Evolutionary conservation across 108 stramenopile species (phyloP).

Genomic region (Nitzschia palea): DNA sequence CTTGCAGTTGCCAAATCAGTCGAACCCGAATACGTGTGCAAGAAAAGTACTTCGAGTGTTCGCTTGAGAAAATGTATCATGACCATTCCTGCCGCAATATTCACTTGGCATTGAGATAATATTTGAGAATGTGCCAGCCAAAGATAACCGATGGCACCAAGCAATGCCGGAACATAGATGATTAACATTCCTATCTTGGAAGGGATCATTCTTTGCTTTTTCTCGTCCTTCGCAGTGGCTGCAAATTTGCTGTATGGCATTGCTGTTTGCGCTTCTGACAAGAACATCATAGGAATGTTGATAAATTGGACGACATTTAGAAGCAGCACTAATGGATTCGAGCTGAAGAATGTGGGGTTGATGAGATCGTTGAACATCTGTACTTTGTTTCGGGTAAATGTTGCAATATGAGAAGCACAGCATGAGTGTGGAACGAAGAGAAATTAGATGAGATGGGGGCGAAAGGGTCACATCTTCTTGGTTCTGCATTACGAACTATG

Average conservation of each 20-base stretch:
- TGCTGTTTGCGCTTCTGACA: conserved; percentile 6
- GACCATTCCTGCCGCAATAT: conserved; percentile 34
- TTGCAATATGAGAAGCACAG: no score
- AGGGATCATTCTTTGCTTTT: conserved; percentile 21
- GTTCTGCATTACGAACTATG: no score
- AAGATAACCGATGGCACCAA: conserved; percentile 9
- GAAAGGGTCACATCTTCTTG: no score
- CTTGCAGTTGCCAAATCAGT: conserved; percentile 28
- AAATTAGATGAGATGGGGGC: no score
- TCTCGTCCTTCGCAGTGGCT: neutral
- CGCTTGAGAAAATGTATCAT: conserved; percentile 62
- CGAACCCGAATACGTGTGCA: conserved; percentile 63
- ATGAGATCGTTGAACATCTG: neutral
- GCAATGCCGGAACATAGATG: conserved; percentile 56
- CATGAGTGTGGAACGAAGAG: no score
- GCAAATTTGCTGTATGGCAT: conserved; percentile 38
- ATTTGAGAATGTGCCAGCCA: neutral
- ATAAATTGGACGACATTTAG: conserved; percentile 18
- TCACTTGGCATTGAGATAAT: neutral
- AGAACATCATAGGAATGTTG: neutral
- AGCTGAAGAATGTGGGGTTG: neutral
- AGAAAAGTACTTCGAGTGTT: conserved; percentile 49
- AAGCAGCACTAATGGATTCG: conserved; percentile 2
- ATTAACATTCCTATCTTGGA: conserved; percentile 48
- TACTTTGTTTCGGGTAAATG: no score